Base-by-base conservation (phyloP, 2,329 filamentous ascomycete species). In the Raffaelea ambrosiae region DNA sequence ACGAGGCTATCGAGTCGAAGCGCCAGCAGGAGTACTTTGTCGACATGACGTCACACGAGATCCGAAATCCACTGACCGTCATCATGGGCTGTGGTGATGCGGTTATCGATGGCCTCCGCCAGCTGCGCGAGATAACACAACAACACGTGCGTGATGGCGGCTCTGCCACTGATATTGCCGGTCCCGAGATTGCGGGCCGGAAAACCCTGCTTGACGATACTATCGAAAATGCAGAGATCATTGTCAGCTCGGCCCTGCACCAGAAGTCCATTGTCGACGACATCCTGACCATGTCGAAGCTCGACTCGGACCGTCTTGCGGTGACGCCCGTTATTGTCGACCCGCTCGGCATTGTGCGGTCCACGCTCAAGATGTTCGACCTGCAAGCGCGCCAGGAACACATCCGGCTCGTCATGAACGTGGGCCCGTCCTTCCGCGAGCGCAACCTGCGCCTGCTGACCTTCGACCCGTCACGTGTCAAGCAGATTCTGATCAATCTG, bases 201-300 rank as follows among this genome's bases (percentile, higher is more conserved):
- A 47, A 55, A 51, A 59, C 69, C 20, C 64, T 83, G 20, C 59
- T 86, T 3, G 66, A 70, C 8, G 77, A 74, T 55, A 82, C 81
- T 50, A 76, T 86, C 42, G 84, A 89, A 54, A 84, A 84, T 16
- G 83, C 84, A 3, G 82, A 89, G 58, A 90, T 84, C 0, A 90
- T 93, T 52, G 77, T 82, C 22, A 74, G 86, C 10, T 91, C 86
- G 55, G 83, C 86, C 1, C 81, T 87, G 56, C 86, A 91, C 62
- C 86, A 91, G 60, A 89, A 89, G 63, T 70, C 81, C 9, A 86
- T 88, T 40, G 81, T 87, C n/a, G 83, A 87, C 57, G 83, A 87
- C 58, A 82, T 87, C 22, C 66, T 88, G 36, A 86, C 81, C 10
- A 73, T 86, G 56, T 86, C 81, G 3, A 87, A 90, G 59, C 73